Conservation (phyloP, 148 eudicot species). For the Camellia granthamiana region DNA sequence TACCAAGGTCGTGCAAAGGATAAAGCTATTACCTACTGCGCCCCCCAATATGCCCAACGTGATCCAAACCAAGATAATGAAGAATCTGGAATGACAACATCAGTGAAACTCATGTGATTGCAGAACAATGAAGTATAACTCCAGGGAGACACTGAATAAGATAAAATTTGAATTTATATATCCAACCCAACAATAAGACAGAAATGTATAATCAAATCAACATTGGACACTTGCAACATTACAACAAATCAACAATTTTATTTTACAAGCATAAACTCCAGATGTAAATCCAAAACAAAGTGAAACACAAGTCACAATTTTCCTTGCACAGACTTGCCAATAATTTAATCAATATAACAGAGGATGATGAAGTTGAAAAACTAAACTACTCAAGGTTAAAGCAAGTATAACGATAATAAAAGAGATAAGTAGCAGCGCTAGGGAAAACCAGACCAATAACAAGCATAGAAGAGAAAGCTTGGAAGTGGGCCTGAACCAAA, state of each 20-base stretch:
- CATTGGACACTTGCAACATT: not conserved
- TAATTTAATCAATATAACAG: not conserved
- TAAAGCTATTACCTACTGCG: slow-evolving; percentile 61
- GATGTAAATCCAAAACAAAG: not conserved
- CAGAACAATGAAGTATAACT: not conserved
- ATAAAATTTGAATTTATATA: not conserved
- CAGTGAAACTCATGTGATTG: slow-evolving; percentile 9
- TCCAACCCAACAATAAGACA: not conserved
- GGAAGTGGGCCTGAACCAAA: not conserved
- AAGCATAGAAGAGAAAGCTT: not conserved
- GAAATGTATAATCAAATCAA: not conserved
- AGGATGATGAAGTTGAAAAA: not conserved
- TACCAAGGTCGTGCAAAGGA: slow-evolving; percentile 11
- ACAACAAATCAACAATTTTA: not conserved
- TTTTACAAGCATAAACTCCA: not conserved
- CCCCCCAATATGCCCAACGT: slow-evolving; percentile 96
- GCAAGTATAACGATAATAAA: not conserved
- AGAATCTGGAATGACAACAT: slow-evolving; percentile 58
- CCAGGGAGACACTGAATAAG: not conserved
- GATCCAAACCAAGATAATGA: slow-evolving; percentile 97
- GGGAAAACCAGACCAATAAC: not conserved
- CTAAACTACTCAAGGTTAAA: not conserved
- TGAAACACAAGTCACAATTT: not conserved
- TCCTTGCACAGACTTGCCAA: not conserved
- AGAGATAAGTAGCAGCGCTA: not conserved